Evolutionary conservation across 768 basidiomycete genomes (phyloP), one percentile per base, ranked within the genome.

Genomic region (Lactarius sp.): DNA sequence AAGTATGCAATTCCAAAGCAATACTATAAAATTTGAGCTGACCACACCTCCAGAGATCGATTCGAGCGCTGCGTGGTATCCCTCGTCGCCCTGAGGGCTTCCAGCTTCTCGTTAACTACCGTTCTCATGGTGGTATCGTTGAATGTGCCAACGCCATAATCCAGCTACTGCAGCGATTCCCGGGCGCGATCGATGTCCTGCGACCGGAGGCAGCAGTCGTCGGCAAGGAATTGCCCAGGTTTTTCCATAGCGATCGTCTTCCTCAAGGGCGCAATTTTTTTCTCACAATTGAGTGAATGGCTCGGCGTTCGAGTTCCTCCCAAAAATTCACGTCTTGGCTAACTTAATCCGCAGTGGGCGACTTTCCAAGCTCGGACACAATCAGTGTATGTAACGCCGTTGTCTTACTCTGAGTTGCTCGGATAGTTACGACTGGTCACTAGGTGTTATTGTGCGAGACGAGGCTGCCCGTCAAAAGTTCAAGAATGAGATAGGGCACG

Each of bases 61-160:
- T 52, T 50, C 44, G 18, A 42, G 41, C 47, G 3, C 59, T 68
- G 31, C 55, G 55, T 49, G 66, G 66, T 1, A 46, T 67, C 5
- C 63, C 73, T 36, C 57, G 59, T 10, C 66, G 71, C 0, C 79
- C 77, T 4, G 65, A 61, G 46, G 75, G 77, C 0, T 90, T 90
- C 69, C 82, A 85, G 65, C 77, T 91, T 1, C 73, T 79, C 0
- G 74, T 80, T 54, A 90, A 90, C 69, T 89, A 87, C 67, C 81
- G 88, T 6, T 88, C 86, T 0, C 86, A 89, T 68, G 81, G 80
- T 0, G 89, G 89, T 2, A 90, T 90, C 49, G 83, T 90, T n/a
- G 77, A 85, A 52, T 87, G 85, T 67, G 88, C 88, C 0, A 81
- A 84, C 56, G 81, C 80, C 0, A 73, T 89, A 31, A 80, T 90